A percentile compares a stretch with the other conserved stretches of the same genome.
Conservation (phyloP, 306 rosid genomes). For the Cercis canadensis region DNA sequence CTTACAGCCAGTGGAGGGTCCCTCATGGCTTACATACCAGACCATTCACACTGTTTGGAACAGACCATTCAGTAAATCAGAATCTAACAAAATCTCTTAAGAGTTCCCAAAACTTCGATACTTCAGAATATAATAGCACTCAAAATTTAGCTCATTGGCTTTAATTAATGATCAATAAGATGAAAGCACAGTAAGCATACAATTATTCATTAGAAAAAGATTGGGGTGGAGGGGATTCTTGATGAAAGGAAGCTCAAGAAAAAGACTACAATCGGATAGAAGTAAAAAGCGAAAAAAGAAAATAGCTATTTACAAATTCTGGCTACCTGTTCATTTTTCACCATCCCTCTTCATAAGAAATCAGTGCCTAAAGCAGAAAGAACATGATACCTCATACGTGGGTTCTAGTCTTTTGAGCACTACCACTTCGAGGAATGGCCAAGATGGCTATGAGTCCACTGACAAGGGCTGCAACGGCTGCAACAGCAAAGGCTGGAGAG, state of each 20-base stretch:
- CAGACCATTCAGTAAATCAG: slow-evolving; percentile 38
- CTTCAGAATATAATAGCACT: slow-evolving; percentile 24
- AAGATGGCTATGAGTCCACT: slow-evolving; percentile 84
- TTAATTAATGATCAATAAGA: slow-evolving; percentile 33
- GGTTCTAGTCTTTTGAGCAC: slow-evolving; percentile 68
- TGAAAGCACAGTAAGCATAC: slow-evolving; percentile 31
- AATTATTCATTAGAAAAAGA: slow-evolving; percentile 38
- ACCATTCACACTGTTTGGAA: slow-evolving; percentile 44
- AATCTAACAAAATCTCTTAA: slow-evolving; percentile 33
- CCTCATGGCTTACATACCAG: slow-evolving; percentile 44
- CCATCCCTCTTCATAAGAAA: slow-evolving; percentile 37
- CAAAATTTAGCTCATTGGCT: slow-evolving; percentile 34
- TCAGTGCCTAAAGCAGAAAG: slow-evolving; percentile 41
- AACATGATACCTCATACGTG: slow-evolving; percentile 70
- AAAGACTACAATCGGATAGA: slow-evolving; percentile 28
- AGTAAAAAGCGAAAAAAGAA: background rate
- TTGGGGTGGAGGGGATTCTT: slow-evolving; percentile 8
- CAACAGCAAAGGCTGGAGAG: slow-evolving; percentile 91
- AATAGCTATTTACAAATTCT: slow-evolving; percentile 49
- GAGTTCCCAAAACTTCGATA: slow-evolving; percentile 33
- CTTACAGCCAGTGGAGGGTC: slow-evolving; percentile 46
- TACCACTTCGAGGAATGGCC: slow-evolving; percentile 72
- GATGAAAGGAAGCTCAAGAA: slow-evolving; percentile 39
- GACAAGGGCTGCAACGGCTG: slow-evolving; percentile 81
- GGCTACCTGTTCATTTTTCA: slow-evolving; percentile 43